phyloP scores from a whole-genome alignment of 2,329 filamentous ascomycete species.

The Rhinocladiella mackenziei region DNA sequence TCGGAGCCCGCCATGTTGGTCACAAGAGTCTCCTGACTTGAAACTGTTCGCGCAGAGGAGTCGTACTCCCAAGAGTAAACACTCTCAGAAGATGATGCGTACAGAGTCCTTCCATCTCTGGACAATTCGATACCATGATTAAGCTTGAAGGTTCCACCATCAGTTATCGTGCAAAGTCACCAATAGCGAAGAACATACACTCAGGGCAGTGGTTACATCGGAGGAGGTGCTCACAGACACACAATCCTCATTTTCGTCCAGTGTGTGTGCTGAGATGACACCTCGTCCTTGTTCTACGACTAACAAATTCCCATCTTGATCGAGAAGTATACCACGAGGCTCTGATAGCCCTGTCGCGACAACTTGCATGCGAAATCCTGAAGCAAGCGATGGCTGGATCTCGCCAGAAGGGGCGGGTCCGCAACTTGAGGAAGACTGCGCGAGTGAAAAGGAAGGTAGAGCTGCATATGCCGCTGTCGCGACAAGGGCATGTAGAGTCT shows the following conservation, averaged over 20 bases:
- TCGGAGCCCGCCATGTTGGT: conserved; percentile 59
- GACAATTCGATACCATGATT: conserved; percentile 53
- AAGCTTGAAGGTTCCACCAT: conserved; percentile 28
- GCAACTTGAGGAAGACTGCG: conserved; percentile 23
- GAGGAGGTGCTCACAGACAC: conserved; percentile 25
- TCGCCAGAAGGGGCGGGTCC: conserved; percentile 26
- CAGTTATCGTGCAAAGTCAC: conserved; percentile 1
- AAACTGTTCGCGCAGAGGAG: conserved; percentile 43
- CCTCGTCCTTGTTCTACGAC: conserved; percentile 44
- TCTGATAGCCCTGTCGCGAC: conserved; percentile 44
- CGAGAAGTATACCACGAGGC: conserved; percentile 48
- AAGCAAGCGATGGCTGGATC: conserved; percentile 28
- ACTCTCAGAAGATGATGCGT: conserved; percentile 54
- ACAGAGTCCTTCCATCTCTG: conserved; percentile 48
- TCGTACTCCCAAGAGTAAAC: conserved; percentile 66
- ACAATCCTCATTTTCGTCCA: conserved; percentile 37
- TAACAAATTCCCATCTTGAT: conserved; percentile 46
- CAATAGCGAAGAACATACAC: conserved; percentile 17
- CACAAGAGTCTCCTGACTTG: conserved; percentile 53
- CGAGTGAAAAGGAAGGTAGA: conserved; percentile 8
- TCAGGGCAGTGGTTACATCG: conserved; percentile 19
- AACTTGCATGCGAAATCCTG: conserved; percentile 37
- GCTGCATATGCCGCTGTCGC: conserved; percentile 4
- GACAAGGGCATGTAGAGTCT: background rate
- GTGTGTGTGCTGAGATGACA: conserved; percentile 36